phyloP scores from a whole-genome alignment of 768 basidiomycete genomes.

The Lactifluus volemus region DNA sequence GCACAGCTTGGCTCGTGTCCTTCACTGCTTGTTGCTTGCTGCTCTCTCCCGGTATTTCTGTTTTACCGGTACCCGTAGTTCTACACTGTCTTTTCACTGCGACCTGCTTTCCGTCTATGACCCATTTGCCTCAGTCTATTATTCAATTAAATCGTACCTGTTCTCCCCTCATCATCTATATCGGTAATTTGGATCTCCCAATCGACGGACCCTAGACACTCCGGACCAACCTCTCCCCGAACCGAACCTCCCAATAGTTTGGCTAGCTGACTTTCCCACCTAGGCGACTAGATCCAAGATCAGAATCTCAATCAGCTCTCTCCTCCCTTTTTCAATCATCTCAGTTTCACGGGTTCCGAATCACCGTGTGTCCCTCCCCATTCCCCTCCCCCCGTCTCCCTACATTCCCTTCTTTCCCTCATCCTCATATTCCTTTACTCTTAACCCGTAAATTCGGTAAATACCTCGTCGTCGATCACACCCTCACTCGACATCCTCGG shows the following conservation, averaged over 20 bases:
- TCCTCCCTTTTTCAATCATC: neutral
- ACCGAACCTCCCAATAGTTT: neutral
- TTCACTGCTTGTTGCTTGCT: neutral
- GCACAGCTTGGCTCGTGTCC: neutral
- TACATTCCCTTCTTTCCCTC: neutral
- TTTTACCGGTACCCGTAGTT: neutral
- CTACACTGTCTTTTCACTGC: too few species aligned
- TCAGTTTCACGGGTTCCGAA: neutral
- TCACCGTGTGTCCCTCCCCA: neutral
- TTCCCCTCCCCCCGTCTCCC: neutral
- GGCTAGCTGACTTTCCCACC: neutral
- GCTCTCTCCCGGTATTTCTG: neutral
- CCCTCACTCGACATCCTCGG: neutral
- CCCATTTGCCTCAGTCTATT: neutral
- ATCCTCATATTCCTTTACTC: neutral
- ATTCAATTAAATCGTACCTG: neutral
- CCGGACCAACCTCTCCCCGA: neutral
- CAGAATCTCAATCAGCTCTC: neutral
- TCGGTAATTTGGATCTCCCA: neutral
- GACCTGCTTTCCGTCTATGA: neutral
- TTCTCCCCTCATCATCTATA: neutral
- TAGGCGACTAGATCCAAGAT: slow-evolving; percentile 12
- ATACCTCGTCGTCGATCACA: slow-evolving; percentile 6
- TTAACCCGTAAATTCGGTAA: neutral
- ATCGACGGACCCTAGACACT: neutral